Percentiles rank a stretch among this genome's conserved stretches.
phyloP scores from a whole-genome alignment of 257 asterid species.

The Apocynum venetum region DNA sequence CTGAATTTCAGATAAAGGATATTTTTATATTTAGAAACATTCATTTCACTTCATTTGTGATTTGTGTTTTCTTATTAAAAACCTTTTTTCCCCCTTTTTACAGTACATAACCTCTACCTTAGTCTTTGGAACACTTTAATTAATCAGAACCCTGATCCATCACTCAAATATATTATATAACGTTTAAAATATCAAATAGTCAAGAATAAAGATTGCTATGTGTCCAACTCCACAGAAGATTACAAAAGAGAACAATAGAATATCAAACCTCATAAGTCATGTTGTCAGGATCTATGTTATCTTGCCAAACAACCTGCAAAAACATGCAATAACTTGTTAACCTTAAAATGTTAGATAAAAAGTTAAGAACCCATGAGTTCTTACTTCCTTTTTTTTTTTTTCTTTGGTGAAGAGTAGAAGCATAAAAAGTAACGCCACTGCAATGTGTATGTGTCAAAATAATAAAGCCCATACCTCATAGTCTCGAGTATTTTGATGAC shows the following conservation, averaged over 20 bases:
- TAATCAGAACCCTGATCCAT: not conserved
- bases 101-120: not conserved
- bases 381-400: not conserved
- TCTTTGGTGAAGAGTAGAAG: not conserved
- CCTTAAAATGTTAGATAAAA: not conserved
- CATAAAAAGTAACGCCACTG: not conserved
- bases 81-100: not conserved
- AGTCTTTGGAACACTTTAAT: not conserved
- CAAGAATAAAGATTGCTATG: not conserved
- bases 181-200: not conserved
- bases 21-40: not conserved
- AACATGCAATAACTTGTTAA: not conserved
- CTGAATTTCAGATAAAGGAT: not conserved
- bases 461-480: constrained; percentile 47
- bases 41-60: not conserved
- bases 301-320: constrained; percentile 63
- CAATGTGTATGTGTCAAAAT: not conserved
- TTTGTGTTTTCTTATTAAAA: not conserved
- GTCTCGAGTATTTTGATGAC: constrained; percentile 55
- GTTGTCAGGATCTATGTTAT: constrained; percentile 73
- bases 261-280: constrained; percentile 79
- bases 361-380: not conserved
- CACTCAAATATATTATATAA: not conserved
- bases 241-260: not conserved
- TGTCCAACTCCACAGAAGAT: not conserved